Base-by-base conservation (phyloP, 2,329 filamentous ascomycete genomes). In the Alternaria panax region DNA sequence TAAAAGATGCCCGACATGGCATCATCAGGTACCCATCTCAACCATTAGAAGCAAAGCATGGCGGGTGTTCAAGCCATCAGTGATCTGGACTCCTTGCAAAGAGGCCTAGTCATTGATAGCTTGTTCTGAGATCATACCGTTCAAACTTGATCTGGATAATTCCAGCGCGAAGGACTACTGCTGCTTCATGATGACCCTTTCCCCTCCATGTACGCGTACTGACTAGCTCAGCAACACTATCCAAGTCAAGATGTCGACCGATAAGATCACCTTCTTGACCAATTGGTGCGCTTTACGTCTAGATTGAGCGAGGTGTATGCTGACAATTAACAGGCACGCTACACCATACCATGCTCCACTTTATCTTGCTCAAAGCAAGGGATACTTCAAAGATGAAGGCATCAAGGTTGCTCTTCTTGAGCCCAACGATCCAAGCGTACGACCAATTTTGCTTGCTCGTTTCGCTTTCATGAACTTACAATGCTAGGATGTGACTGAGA, bases 61-160 rank as follows among this genome's bases (percentile, higher is more conserved):
- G 62, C 64, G 64, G 62, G 64, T 66, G 64, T 66, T 62, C 64
- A 63, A 58, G 57, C 27, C 36, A 52, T 51, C 40, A 14, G 8
- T 28, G 18, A 25, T 2, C 18, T n/a, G 9, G 14, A 12, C 6
- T 38, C n/a, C n/a, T 27, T 2, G 2, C 20, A 6, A 14, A 42
- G 28, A 24, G 12, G 12, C 5, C 16, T 30, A 18, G 8, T 46
- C 50, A 48, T 20, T 11, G 30, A 46, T 47, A 42, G 30, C 57
- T 60, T 66, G 64, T 63, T 66, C 64, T 64, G 62, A 66, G 64
- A 66, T 66, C 50, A 66, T 89, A 91, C 88, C 88, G 88, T 85
- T 81, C 82, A 85, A 91, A 92, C 89, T 92, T 92, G 89, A 91
- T 90, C 88, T 90, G 88, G 87, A 88, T 89, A 91, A 91, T 91